Evolutionary conservation across 495 filamentous ascomycete species (phyloP).

Genomic region (Xylaria nigripes): DNA sequence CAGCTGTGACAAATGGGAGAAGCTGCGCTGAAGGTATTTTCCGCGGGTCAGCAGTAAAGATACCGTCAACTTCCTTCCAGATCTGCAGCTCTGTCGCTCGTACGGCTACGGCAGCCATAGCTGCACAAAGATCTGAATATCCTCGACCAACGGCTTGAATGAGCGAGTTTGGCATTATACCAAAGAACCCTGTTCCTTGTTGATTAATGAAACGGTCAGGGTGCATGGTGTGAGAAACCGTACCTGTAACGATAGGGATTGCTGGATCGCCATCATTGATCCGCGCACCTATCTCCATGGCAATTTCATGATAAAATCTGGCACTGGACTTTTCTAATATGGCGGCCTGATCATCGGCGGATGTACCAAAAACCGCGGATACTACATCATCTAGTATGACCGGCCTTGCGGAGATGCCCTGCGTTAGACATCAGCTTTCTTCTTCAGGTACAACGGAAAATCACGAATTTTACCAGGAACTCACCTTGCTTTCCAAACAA

Average conservation of each 20-base stretch:
- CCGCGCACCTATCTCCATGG: slow-evolving; percentile 23
- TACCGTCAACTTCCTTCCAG: slow-evolving; percentile 51
- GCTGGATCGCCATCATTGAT: slow-evolving; percentile 19
- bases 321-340: slow-evolving; percentile 24
- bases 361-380: slow-evolving; percentile 23
- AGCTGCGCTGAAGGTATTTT: slow-evolving; percentile 45
- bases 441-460: background rate
- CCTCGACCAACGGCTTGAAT: slow-evolving; percentile 41
- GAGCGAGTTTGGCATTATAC: slow-evolving; percentile 40
- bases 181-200: slow-evolving; percentile 40
- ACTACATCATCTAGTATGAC: slow-evolving; percentile 32
- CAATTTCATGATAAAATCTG: slow-evolving; percentile 27
- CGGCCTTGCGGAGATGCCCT: slow-evolving; percentile 28
- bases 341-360: slow-evolving; percentile 20
- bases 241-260: slow-evolving; percentile 29
- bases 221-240: background rate
- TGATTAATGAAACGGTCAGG: slow-evolving; percentile 16
- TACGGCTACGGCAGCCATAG: slow-evolving; percentile 41
- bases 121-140: slow-evolving; percentile 48
- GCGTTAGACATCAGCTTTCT: background rate
- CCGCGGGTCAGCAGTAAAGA: slow-evolving; percentile 50
- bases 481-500: slow-evolving; percentile 28
- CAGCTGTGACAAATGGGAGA: slow-evolving; percentile 41
- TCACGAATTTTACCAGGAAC: background rate
- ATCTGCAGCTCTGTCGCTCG: slow-evolving; percentile 44